These are phyloP conservation scores for Podospora sp. DNA, from an alignment of 495 filamentous ascomycete species.

Conservation along the genomic window DNA sequence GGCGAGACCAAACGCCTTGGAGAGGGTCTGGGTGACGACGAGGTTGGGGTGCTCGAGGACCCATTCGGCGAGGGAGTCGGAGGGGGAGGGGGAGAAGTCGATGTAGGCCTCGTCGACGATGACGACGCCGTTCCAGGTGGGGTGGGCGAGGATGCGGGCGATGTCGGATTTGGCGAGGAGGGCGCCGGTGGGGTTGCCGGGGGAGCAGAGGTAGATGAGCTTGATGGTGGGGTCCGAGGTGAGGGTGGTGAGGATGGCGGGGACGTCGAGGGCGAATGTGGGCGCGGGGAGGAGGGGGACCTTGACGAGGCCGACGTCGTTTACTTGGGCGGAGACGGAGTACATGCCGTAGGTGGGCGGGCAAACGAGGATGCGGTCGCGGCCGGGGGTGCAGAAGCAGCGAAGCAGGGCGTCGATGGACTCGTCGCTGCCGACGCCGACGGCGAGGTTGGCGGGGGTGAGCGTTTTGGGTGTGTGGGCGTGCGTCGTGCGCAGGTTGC, in stretches of 20 bases:
- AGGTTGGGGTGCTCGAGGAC: constrained; percentile 93
- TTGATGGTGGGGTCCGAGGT: constrained; percentile 72
- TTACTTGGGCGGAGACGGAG: constrained; percentile 86
- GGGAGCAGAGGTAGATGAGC: constrained; percentile 86
- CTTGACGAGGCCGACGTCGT: constrained; percentile 84
- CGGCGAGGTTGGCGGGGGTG: constrained; percentile 81
- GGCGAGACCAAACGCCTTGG: constrained; percentile 93
- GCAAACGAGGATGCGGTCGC: constrained; percentile 88
- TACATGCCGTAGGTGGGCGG: constrained; percentile 99
- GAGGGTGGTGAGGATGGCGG: constrained; percentile 66
- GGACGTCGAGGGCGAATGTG: constrained; percentile 69
- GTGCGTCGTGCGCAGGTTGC: constrained; percentile 84
- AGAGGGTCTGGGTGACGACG: constrained; percentile 96
- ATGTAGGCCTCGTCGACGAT: constrained; percentile 96
- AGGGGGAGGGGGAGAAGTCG: constrained; percentile 75
- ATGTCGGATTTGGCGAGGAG: constrained; percentile 78
- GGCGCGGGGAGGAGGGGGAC: constrained; percentile 68
- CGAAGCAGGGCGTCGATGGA: constrained; percentile 91
- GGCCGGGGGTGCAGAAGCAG: constrained; percentile 85
- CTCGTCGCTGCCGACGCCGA: constrained; percentile 95
- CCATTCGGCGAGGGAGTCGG: constrained; percentile 84
- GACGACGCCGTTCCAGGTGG: constrained; percentile 93
- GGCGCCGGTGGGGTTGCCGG: constrained; percentile 88
- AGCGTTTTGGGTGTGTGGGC: constrained; percentile 74
- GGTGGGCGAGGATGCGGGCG: constrained; percentile 73